A percentile compares a stretch with the other conserved stretches of the same genome.
phyloP scores from a whole-genome alignment of 2,329 filamentous ascomycete genomes.

The Stagonosporopsis chrysanthemi region DNA sequence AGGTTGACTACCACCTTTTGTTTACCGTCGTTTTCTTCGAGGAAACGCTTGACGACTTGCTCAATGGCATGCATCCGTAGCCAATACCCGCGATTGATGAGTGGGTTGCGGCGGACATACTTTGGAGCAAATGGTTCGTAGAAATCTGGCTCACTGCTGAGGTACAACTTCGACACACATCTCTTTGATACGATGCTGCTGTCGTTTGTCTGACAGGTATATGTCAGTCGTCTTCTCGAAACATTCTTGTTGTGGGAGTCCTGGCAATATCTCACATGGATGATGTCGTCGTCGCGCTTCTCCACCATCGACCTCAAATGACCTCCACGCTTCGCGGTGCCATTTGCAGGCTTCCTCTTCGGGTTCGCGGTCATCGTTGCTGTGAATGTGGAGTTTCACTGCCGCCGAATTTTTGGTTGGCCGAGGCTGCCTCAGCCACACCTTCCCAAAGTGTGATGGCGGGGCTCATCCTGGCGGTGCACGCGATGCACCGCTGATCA shows the following conservation, averaged over 20 bases:
- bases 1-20: constrained; percentile 81
- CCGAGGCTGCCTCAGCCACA: constrained; percentile 21
- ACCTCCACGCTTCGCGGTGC: constrained; percentile 19
- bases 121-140: constrained; percentile 89
- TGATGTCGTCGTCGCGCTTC: constrained; percentile 62
- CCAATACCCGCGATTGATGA: constrained; percentile 92
- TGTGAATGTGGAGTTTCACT: constrained; percentile 5
- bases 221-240: constrained; percentile 49
- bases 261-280: constrained; percentile 56
- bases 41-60: constrained; percentile 74
- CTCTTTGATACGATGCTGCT: constrained; percentile 92
- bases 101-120: constrained; percentile 79
- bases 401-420: constrained; percentile 20
- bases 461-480: constrained; percentile 34
- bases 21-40: constrained; percentile 64
- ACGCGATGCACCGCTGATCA: constrained; percentile 22
- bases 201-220: constrained; percentile 70
- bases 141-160: constrained; percentile 78
- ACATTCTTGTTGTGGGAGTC: background rate
- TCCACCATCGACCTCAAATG: constrained; percentile 34
- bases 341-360: constrained; percentile 25
- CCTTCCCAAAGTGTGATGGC: constrained; percentile 14
- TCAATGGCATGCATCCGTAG: constrained; percentile 85
- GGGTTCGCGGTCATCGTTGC: constrained; percentile 20
- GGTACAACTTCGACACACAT: constrained; percentile 89